A percentile compares a stretch with the other conserved stretches of the same genome.
Conservation (phyloP, 495 filamentous ascomycete species). For the Penicillium samsonianum region DNA sequence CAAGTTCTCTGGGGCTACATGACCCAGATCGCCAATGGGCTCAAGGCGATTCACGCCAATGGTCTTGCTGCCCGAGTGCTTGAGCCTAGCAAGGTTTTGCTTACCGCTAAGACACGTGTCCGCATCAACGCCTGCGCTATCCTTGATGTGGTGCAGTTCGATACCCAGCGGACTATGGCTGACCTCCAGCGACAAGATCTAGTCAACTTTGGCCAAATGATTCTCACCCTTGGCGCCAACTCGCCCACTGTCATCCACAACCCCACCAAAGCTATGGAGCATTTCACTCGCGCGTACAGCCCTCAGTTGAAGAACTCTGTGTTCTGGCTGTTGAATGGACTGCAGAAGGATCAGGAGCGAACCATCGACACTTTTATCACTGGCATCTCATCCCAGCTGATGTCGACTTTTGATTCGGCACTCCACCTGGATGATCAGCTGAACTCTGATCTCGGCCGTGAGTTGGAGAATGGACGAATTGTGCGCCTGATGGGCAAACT, state of each 20-base stretch:
- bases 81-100: constrained; percentile 78
- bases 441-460: constrained; percentile 65
- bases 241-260: constrained; percentile 57
- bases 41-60: constrained; percentile 79
- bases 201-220: constrained; percentile 78
- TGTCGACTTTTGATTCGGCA: constrained; percentile 67
- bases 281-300: constrained; percentile 70
- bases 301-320: constrained; percentile 72
- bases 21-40: constrained; percentile 84
- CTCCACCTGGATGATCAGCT: constrained; percentile 77
- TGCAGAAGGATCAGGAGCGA: constrained; percentile 55
- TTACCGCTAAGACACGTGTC: constrained; percentile 70
- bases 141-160: constrained; percentile 81
- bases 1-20: constrained; percentile 87
- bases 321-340: constrained; percentile 67
- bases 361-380: constrained; percentile 75
- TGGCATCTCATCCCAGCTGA: constrained; percentile 72
- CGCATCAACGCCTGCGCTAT: constrained; percentile 87
- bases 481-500: constrained; percentile 83
- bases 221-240: constrained; percentile 74
- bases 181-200: constrained; percentile 89
- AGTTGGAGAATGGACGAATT: constrained; percentile 89
- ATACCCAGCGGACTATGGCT: constrained; percentile 60
- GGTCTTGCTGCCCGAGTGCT: constrained; percentile 83
- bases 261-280: constrained; percentile 64